Evolutionary conservation across 2,329 filamentous ascomycete genomes (phyloP), one percentile per base, ranked within the genome.

Genomic region (Sporothrix inflata): DNA sequence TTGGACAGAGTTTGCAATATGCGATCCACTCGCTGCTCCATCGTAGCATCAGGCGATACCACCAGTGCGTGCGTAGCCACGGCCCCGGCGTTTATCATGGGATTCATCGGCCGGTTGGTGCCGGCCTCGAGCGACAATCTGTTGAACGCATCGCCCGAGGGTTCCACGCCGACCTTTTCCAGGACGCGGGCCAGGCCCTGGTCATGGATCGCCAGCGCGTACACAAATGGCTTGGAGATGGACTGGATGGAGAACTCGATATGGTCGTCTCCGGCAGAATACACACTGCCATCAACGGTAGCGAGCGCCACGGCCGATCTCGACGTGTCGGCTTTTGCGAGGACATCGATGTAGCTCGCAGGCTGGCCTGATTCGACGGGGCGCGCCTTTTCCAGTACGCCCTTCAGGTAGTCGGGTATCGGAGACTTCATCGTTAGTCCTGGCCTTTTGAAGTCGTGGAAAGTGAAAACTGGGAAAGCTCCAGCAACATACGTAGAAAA

Each of bases 191-290:
- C 66, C 49, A 69, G 66, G 0, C 66, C 66, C n/a, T 69, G 66
- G 66, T 69, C 66, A 3, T 69, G 66, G 34, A 69, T 69, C 1
- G 66, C 66, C 19, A 69, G 34, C 1, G 66, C 66, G 12, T 69
- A 69, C 30, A 69, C 66, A 57, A 69, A 69, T 3, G 66, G 47
- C 49, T 69, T 55, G 49, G 49, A 55, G 47, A 69, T 69, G n/a
- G 66, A 69, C 49, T 69, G 66, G 21, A 69, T 69, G 7, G 66
- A 69, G 34, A 69, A 69, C 49, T 69, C 66, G 9, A 69, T 49
- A 3, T 40, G n/a, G 45, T 69, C 66, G 49, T 69, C 66, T n/a
- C 66, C 66, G 3, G 19, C 66, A 5, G 66, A 55, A 4, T 69
- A 69, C 21, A 69, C 49, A n/a, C 49, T 57, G n/a, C 66, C 66